These are phyloP conservation scores for Diaporthe capsici DNA, from an alignment of 2,329 filamentous ascomycete species.

Conservation along the genomic window DNA sequence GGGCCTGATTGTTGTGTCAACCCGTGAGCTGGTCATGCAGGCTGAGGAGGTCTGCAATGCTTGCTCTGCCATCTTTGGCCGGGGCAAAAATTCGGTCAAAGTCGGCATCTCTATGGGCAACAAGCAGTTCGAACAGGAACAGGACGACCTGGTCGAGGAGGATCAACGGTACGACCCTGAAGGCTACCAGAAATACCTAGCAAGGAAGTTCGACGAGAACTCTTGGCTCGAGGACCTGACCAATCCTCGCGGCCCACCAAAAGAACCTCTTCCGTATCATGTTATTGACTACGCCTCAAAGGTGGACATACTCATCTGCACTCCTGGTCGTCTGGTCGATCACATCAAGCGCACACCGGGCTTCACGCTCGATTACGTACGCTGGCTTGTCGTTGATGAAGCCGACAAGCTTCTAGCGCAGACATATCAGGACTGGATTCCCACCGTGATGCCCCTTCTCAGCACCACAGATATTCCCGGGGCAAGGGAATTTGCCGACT, in stretches of 20 bases:
- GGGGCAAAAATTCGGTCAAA: conserved; percentile 76
- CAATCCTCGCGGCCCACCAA: conserved; percentile 41
- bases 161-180: conserved; percentile 75
- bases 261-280: conserved; percentile 68
- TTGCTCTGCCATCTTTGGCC: conserved; percentile 74
- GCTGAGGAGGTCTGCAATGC: conserved; percentile 83
- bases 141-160: conserved; percentile 62
- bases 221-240: conserved; percentile 50
- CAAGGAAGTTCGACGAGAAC: conserved; percentile 57
- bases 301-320: conserved; percentile 91
- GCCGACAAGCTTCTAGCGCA: conserved; percentile 93
- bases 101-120: conserved; percentile 88
- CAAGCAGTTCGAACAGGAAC: conserved; percentile 78
- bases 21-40: conserved; percentile 90
- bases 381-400: conserved; percentile 94
- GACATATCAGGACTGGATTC: conserved; percentile 92
- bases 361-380: conserved; percentile 82
- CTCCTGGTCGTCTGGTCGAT: conserved; percentile 91
- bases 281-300: conserved; percentile 77
- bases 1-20: conserved; percentile 90
- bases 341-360: conserved; percentile 88
- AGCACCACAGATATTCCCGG: conserved; percentile 59
- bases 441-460: conserved; percentile 76
- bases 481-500: conserved; percentile 67
- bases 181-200: conserved; percentile 60